Percentiles rank a stretch among this genome's conserved stretches.
These are phyloP conservation scores for Boletus mariae DNA, from an alignment of 1,284 basidiomycete species.

Conservation along the genomic window DNA sequence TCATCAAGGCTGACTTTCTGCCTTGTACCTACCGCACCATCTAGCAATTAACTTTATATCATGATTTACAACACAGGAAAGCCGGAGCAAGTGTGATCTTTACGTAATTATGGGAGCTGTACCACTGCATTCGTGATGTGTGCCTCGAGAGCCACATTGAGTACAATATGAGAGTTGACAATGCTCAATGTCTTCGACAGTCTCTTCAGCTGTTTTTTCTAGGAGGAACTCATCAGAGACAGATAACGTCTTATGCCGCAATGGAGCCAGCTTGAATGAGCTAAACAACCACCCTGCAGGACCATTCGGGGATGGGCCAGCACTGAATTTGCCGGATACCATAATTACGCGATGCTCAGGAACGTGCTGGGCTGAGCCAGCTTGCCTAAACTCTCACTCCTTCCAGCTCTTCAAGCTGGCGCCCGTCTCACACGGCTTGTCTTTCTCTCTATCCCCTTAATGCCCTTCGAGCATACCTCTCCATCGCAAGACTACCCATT, in stretches of 20 bases:
- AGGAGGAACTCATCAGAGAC: neutral
- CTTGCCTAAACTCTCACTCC: neutral
- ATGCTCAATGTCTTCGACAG: neutral
- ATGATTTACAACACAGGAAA: no score
- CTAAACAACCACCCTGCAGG: neutral
- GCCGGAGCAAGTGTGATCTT: neutral
- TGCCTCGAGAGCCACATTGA: neutral
- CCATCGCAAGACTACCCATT: constrained; percentile 18
- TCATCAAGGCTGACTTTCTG: neutral
- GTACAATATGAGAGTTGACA: neutral
- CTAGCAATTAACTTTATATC: no score
- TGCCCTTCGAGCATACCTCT: neutral
- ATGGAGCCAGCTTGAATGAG: neutral
- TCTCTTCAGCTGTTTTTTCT: neutral
- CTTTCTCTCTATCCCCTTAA: neutral
- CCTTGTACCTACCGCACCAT: neutral
- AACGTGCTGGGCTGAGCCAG: neutral
- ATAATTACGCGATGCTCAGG: constrained; percentile 1
- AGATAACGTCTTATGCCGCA: neutral
- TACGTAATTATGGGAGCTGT: neutral
- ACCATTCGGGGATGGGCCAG: neutral
- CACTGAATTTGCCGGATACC: neutral
- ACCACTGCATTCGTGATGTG: neutral
- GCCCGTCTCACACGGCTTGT: neutral
- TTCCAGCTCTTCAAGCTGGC: neutral